A percentile compares a stretch with the other conserved stretches of the same genome.
Conservation (phyloP, 75 land plant species). For the Picea sitchensis region DNA sequence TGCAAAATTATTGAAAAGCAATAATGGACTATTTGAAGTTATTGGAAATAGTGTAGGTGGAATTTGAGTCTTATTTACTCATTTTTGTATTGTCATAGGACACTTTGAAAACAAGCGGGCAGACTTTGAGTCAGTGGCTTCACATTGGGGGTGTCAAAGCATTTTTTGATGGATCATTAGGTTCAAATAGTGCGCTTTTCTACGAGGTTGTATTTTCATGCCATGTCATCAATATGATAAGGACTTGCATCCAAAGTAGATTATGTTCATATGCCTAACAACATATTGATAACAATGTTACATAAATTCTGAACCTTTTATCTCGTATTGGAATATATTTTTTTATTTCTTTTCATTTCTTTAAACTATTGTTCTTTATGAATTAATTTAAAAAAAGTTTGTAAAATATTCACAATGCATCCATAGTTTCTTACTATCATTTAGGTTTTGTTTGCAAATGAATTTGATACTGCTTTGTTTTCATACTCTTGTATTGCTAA, state of each 20-base stretch:
- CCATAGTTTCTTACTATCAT: too few species aligned
- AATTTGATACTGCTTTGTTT: too few species aligned
- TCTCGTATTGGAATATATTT: too few species aligned
- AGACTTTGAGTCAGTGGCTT: slow-evolving; percentile 65
- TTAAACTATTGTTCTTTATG: too few species aligned
- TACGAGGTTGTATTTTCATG: slow-evolving; percentile 57
- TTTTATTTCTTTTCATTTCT: too few species aligned
- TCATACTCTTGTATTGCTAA: too few species aligned
- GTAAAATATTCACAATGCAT: too few species aligned
- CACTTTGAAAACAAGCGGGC: slow-evolving; percentile 46
- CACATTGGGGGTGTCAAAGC: slow-evolving; percentile 84
- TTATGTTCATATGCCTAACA: background rate
- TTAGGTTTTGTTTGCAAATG: too few species aligned
- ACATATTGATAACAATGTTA: background rate
- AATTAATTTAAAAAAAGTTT: too few species aligned
- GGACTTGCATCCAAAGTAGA: background rate
- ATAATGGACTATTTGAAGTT: slow-evolving; percentile 1
- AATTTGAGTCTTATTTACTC: background rate
- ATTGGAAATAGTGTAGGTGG: background rate
- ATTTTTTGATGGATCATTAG: slow-evolving; percentile 90
- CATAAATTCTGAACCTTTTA: background rate
- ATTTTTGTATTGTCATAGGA: slow-evolving; percentile 20
- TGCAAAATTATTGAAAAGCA: background rate
- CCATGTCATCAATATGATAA: background rate
- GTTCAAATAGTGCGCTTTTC: slow-evolving; percentile 85